These are phyloP conservation scores for Amanita pseudoporphyria DNA, from an alignment of 768 basidiomycete genomes.

Conservation along the genomic window DNA sequence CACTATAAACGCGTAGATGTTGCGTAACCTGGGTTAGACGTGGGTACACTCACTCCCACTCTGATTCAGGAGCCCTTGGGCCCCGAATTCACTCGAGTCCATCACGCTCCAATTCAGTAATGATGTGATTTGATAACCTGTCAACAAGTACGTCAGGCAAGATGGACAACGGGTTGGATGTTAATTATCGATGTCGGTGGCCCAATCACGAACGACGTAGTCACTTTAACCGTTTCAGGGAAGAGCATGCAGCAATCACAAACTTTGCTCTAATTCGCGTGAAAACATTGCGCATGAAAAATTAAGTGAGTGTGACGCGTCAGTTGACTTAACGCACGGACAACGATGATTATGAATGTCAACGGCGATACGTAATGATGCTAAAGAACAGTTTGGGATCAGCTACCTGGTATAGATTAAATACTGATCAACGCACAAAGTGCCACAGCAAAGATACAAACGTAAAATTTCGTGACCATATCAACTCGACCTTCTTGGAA, in stretches of 20 bases:
- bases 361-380: conserved; percentile 28
- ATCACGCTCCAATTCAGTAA: no score
- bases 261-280: conserved; percentile 24
- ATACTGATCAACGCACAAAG: conserved; percentile 14
- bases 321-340: conserved; percentile 11
- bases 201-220: conserved; percentile 24
- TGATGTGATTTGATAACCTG: no score
- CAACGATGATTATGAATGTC: conserved; percentile 25
- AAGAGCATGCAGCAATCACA: conserved; percentile 24
- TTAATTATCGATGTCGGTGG: no score
- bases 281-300: conserved; percentile 18
- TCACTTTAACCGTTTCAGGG: conserved; percentile 25
- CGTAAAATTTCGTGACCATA: conserved; percentile 22
- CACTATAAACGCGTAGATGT: no score
- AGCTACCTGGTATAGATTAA: background rate
- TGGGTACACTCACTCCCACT: no score
- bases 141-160: no score
- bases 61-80: no score
- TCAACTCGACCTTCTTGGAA: conserved; percentile 24
- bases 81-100: no score
- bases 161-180: no score
- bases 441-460: conserved; percentile 22
- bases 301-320: background rate
- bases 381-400: conserved; percentile 12
- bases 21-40: no score